Evolutionary conservation across 75 land plant species (phyloP).

Genomic region (Selaginella moellendorffii): DNA sequence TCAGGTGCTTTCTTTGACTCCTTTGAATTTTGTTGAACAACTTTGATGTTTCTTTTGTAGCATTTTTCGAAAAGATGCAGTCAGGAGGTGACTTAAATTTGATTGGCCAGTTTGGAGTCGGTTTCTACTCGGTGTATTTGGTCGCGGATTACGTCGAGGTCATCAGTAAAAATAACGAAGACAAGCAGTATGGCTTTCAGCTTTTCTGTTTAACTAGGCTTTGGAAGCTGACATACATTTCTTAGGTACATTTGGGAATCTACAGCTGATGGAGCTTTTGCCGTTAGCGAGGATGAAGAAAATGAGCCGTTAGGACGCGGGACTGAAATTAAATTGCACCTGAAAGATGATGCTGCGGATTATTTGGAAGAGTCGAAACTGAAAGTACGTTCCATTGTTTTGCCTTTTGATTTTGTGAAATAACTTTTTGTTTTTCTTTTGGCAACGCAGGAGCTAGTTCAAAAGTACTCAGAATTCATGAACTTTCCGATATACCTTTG

Average conservation of each 20-base stretch:
- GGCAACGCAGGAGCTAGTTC: slow-evolving; percentile 84
- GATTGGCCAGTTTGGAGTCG: slow-evolving; percentile 99
- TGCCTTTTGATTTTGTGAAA: not conserved
- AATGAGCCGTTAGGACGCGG: slow-evolving; percentile 95
- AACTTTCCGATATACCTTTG: slow-evolving; percentile 93
- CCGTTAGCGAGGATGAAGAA: slow-evolving; percentile 75
- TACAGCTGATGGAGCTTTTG: slow-evolving; percentile 95
- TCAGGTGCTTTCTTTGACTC: slow-evolving; percentile 38
- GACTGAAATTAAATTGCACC: slow-evolving; percentile 82
- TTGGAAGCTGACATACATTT: not conserved
- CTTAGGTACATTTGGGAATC: slow-evolving; percentile 95
- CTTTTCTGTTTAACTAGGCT: not conserved
- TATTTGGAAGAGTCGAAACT: slow-evolving; percentile 65
- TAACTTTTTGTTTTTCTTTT: not conserved
- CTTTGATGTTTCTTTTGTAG: slow-evolving; percentile 19
- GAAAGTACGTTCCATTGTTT: slow-evolving; percentile 30
- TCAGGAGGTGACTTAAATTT: slow-evolving; percentile 76
- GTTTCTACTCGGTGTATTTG: slow-evolving; percentile 92
- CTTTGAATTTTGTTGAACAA: not conserved
- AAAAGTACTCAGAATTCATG: slow-evolving; percentile 88
- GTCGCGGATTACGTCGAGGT: slow-evolving; percentile 98
- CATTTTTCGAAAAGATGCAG: slow-evolving; percentile 96
- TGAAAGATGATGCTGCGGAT: slow-evolving; percentile 81
- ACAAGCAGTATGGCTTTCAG: slow-evolving; percentile 66
- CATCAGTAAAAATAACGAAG: slow-evolving; percentile 97